Evolutionary conservation across 371 early-diverging fungal genomes (phyloP).

Genomic region (Apophysomyces trapeziformis): DNA sequence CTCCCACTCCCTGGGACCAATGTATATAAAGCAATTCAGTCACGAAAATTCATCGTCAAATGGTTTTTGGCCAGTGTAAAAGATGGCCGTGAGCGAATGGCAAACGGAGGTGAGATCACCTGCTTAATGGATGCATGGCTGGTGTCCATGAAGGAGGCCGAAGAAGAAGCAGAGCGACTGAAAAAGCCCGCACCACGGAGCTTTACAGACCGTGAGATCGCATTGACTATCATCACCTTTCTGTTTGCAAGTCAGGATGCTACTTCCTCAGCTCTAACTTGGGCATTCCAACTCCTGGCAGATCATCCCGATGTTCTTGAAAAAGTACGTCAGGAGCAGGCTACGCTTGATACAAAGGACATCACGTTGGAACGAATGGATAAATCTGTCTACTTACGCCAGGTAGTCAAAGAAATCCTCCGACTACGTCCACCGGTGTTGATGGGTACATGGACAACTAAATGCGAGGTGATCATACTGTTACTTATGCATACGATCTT

Average conservation of each 20-base stretch:
- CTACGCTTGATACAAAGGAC: slow-evolving; percentile 83
- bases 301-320: slow-evolving; percentile 32
- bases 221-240: slow-evolving; percentile 31
- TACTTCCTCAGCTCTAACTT: slow-evolving; percentile 32
- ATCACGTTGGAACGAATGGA: slow-evolving; percentile 77
- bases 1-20: slow-evolving; percentile 39
- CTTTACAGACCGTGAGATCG: slow-evolving; percentile 30
- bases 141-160: slow-evolving; percentile 25
- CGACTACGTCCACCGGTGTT: slow-evolving; percentile 29
- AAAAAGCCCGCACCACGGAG: slow-evolving; percentile 24
- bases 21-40: slow-evolving; percentile 36
- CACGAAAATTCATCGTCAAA: slow-evolving; percentile 36
- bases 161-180: slow-evolving; percentile 14
- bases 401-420: slow-evolving; percentile 31
- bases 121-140: slow-evolving; percentile 32
- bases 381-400: slow-evolving; percentile 33
- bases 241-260: slow-evolving; percentile 35
- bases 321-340: slow-evolving; percentile 29
- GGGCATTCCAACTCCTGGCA: slow-evolving; percentile 35
- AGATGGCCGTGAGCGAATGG: slow-evolving; percentile 26
- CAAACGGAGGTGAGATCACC: slow-evolving; percentile 16
- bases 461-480: neutral
- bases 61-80: slow-evolving; percentile 27
- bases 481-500: neutral
- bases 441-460: slow-evolving; percentile 15